Evolutionary conservation across 139 green algal genomes (phyloP).

Genomic region (Micromonas pusilla): DNA sequence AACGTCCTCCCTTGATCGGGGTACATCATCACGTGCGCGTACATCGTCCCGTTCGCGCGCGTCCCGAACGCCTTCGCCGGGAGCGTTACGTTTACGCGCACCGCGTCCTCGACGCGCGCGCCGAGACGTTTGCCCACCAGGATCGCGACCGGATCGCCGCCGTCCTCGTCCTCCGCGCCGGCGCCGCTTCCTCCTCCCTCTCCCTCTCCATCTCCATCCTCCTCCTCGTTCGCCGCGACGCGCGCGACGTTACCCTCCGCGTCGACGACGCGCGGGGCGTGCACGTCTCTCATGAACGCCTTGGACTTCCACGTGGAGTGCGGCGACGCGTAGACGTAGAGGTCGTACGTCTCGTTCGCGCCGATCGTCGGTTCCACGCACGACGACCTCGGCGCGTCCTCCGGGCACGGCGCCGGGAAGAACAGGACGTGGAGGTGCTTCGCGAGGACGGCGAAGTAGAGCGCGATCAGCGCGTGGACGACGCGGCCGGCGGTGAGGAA

Average conservation of each 20-base stretch:
- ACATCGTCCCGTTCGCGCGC: not conserved
- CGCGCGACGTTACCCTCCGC: too few species aligned
- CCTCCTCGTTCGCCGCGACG: too few species aligned
- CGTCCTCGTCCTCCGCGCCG: not conserved
- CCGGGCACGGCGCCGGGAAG: not conserved
- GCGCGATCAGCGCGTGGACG: too few species aligned
- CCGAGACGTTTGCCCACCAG: not conserved
- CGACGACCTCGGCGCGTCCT: too few species aligned
- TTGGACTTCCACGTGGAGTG: not conserved
- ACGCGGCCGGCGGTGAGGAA: too few species aligned
- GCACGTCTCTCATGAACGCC: too few species aligned
- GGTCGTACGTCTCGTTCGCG: not conserved
- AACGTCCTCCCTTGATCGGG: too few species aligned
- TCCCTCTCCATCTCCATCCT: not conserved
- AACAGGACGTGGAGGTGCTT: not conserved
- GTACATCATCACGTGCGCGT: not conserved
- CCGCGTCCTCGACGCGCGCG: not conserved
- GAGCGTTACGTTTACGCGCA: not conserved
- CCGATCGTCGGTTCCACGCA: not conserved
- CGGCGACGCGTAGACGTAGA: not conserved
- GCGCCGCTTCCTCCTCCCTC: not conserved
- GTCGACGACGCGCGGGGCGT: too few species aligned
- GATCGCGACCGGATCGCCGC: too few species aligned
- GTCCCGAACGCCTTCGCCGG: not conserved
- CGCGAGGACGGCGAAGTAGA: too few species aligned